Evolutionary conservation across 106 monocot species (phyloP).

Genomic region (Platanthera zijinensis): DNA sequence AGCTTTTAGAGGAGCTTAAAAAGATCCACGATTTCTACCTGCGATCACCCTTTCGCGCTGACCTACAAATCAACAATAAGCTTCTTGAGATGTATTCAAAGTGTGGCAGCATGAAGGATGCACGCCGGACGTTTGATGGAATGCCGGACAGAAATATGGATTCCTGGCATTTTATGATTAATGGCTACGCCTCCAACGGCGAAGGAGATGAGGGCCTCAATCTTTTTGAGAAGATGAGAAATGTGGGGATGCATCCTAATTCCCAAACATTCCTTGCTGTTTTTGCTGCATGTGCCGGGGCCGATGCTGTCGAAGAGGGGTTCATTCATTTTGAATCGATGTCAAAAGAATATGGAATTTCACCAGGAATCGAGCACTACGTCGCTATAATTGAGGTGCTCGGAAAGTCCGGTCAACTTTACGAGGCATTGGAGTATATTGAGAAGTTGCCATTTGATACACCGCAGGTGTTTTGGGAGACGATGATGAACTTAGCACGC

Average conservation of each 20-base stretch:
- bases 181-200: conserved; percentile 49
- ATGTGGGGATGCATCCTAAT: conserved; percentile 40
- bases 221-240: conserved; percentile 72
- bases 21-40: conserved; percentile 69
- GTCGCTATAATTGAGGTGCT: conserved; percentile 68
- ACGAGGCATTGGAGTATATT: conserved; percentile 67
- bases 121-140: conserved; percentile 62
- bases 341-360: conserved; percentile 61
- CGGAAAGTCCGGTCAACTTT: conserved; percentile 71
- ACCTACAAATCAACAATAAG: conserved; percentile 60
- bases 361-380: conserved; percentile 65
- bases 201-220: conserved; percentile 82
- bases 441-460: conserved; percentile 65
- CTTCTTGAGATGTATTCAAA: conserved; percentile 55
- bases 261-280: conserved; percentile 46
- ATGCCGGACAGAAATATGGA: conserved; percentile 74
- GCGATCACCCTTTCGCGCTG: conserved; percentile 62
- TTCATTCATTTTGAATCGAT: conserved; percentile 84
- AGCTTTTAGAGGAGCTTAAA: conserved; percentile 64
- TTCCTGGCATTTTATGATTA: conserved; percentile 73
- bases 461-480: conserved; percentile 49
- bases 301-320: conserved; percentile 82
- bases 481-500: conserved; percentile 62
- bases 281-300: conserved; percentile 54
- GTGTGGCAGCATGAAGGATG: conserved; percentile 52